Evolutionary conservation across 345 rosid species (phyloP).

Genomic region (Brassica carinata): DNA sequence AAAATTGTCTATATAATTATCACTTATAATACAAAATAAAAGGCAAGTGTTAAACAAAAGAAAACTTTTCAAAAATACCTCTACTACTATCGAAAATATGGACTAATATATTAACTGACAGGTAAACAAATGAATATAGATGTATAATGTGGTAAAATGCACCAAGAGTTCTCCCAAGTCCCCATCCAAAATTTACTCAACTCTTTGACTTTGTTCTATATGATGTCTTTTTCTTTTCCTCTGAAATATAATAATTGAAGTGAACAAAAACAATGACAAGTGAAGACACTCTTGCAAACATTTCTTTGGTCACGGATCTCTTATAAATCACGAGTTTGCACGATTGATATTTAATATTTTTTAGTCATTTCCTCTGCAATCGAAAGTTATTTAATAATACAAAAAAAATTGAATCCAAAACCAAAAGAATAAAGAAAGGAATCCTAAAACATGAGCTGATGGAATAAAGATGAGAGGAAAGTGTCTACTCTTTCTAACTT

Average conservation of each 20-base stretch:
- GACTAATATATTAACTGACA: background rate
- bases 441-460: background rate
- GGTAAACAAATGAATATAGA: constrained; percentile 6
- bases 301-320: background rate
- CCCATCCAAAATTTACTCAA: constrained; percentile 12
- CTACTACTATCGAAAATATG: no score
- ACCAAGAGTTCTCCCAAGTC: background rate
- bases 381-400: background rate
- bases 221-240: background rate
- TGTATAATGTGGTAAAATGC: constrained; percentile 14
- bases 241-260: background rate
- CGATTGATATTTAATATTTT: background rate
- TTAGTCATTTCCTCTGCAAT: background rate
- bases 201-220: constrained; percentile 3
- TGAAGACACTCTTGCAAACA: background rate
- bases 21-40: no score
- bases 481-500: background rate
- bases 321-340: background rate
- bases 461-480: background rate
- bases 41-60: no score
- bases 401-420: background rate
- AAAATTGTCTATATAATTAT: no score
- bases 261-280: background rate
- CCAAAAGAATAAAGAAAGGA: background rate
- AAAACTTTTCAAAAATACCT: no score